phyloP scores from a whole-genome alignment of 305 asterid species.

The Ajuga reptans region DNA sequence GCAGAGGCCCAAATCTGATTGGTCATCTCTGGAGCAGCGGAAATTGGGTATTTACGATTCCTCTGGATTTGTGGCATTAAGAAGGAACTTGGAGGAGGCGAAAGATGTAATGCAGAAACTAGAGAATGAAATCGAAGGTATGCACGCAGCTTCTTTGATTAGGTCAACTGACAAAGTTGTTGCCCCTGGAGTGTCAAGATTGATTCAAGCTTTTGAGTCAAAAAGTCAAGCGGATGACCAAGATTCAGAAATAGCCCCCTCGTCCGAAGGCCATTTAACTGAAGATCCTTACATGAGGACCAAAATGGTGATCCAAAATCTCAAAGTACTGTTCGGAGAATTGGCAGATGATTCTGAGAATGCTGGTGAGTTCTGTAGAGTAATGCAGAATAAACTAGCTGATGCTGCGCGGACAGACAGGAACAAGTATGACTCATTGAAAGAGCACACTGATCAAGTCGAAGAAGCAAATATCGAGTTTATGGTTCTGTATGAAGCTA shows the following conservation, averaged over 20 bases:
- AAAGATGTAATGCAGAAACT: constrained; percentile 44
- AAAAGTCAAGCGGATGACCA: constrained; percentile 45
- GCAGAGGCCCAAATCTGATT: constrained; percentile 27
- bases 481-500: constrained; percentile 62
- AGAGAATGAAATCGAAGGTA: constrained; percentile 56
- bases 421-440: constrained; percentile 35
- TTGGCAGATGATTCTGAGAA: constrained; percentile 43
- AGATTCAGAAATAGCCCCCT: constrained; percentile 36
- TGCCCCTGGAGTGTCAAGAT: constrained; percentile 65
- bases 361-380: constrained; percentile 41
- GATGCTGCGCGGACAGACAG: constrained; percentile 32
- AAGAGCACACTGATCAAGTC: constrained; percentile 45
- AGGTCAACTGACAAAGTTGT: constrained; percentile 36
- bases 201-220: constrained; percentile 82
- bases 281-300: constrained; percentile 41
- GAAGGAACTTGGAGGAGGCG: constrained; percentile 53
- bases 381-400: constrained; percentile 36
- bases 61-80: constrained; percentile 39
- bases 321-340: constrained; percentile 44
- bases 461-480: constrained; percentile 65
- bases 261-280: constrained; percentile 34
- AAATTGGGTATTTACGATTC: constrained; percentile 31
- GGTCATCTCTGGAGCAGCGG: constrained; percentile 26
- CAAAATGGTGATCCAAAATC: constrained; percentile 32
- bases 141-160: constrained; percentile 49